Evolutionary conservation across 2,329 filamentous ascomycete genomes (phyloP).

Genomic region (Colletotrichum simmondsii): DNA sequence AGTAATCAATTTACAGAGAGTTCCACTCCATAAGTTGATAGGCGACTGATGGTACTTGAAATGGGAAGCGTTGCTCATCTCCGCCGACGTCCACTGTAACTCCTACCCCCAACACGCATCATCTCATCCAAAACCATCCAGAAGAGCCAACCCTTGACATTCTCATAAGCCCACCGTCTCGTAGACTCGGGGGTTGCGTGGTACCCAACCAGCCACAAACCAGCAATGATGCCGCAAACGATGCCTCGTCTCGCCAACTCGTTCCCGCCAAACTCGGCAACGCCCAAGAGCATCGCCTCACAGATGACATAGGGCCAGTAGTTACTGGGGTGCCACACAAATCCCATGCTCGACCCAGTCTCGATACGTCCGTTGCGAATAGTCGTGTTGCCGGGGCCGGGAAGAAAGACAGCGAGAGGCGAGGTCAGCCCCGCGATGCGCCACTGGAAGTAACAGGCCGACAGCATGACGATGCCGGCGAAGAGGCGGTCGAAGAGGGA

Average conservation of each 20-base stretch:
- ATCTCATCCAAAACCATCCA: slow-evolving; percentile 36
- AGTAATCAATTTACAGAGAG: too few relatives aligned
- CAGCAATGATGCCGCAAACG: slow-evolving; percentile 33
- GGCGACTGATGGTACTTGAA: too few relatives aligned
- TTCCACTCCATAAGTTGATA: too few relatives aligned
- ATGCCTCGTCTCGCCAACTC: slow-evolving; percentile 35
- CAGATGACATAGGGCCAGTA: slow-evolving; percentile 37
- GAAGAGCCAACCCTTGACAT: slow-evolving; percentile 36
- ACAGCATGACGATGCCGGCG: slow-evolving; percentile 48
- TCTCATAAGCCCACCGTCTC: slow-evolving; percentile 37
- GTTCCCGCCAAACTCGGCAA: slow-evolving; percentile 37
- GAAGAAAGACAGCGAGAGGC: slow-evolving; percentile 31
- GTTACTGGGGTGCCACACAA: slow-evolving; percentile 36
- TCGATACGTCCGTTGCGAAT: slow-evolving; percentile 36
- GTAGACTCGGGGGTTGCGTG: slow-evolving; percentile 34
- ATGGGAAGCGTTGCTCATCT: background rate
- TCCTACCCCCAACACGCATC: slow-evolving; percentile 33
- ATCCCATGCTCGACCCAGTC: background rate
- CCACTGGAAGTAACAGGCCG: slow-evolving; percentile 44
- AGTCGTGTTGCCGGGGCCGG: slow-evolving; percentile 5
- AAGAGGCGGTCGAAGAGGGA: slow-evolving; percentile 59
- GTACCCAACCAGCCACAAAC: slow-evolving; percentile 36
- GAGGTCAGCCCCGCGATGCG: slow-evolving; percentile 31
- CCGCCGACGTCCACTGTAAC: slow-evolving; percentile 5
- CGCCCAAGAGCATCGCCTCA: slow-evolving; percentile 35